A percentile compares a stretch with the other conserved stretches of the same genome.
Conservation (phyloP, 257 asterid genomes). For the Nicotiana noctiflora region DNA sequence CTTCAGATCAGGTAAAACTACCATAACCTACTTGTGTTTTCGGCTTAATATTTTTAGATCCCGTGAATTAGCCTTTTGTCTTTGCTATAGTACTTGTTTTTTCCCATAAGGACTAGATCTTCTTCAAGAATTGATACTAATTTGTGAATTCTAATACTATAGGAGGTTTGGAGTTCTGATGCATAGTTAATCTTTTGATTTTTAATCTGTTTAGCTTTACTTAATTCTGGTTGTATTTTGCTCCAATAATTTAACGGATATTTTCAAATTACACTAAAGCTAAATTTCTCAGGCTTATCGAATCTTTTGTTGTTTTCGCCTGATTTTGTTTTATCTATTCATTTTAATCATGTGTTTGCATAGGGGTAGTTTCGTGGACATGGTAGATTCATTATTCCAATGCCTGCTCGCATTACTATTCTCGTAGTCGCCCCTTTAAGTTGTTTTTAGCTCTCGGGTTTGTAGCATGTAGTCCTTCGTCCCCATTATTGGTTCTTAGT, state of each 20-base stretch:
- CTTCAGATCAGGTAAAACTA: constrained; percentile 26
- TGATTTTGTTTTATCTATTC: too few relatives aligned
- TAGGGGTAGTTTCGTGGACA: too few relatives aligned
- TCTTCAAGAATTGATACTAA: background rate
- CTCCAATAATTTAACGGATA: background rate
- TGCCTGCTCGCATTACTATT: too few relatives aligned
- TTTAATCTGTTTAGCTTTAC: too few relatives aligned
- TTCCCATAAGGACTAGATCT: background rate
- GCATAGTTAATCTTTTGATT: background rate
- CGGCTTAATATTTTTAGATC: background rate
- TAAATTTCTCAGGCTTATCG: background rate
- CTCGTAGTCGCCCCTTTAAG: too few relatives aligned
- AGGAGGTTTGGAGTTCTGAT: background rate
- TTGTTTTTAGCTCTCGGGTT: too few relatives aligned
- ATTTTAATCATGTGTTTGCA: too few relatives aligned
- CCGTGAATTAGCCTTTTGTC: background rate
- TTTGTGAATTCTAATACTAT: background rate
- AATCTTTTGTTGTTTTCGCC: too few relatives aligned
- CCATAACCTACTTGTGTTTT: background rate
- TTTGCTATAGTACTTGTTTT: background rate
- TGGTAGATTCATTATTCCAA: too few relatives aligned
- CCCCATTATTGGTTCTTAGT: too few relatives aligned
- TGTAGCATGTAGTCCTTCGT: too few relatives aligned
- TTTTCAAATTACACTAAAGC: background rate
- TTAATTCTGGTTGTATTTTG: background rate